These are phyloP conservation scores for Calonectria hongkongensis DNA, from an alignment of 2,329 filamentous ascomycete genomes.

Conservation along the genomic window DNA sequence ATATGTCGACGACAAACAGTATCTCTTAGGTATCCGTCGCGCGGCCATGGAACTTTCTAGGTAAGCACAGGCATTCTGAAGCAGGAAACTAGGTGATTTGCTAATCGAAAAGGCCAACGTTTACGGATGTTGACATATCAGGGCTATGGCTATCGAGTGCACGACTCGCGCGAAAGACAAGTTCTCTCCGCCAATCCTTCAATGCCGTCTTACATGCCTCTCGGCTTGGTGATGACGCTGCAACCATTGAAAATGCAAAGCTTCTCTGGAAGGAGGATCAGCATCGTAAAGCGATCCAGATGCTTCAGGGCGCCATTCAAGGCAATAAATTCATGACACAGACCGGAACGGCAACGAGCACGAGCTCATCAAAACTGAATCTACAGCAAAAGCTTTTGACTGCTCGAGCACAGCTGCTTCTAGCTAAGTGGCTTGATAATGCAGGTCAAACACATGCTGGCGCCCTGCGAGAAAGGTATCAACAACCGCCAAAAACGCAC, in stretches of 20 bases:
- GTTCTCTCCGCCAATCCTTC: constrained; percentile 90
- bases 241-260: constrained; percentile 95
- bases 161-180: constrained; percentile 88
- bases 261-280: constrained; percentile 95
- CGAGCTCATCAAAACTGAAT: constrained; percentile 60
- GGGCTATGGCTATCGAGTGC: constrained; percentile 90
- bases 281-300: constrained; percentile 95
- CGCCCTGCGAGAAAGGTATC: constrained; percentile 87
- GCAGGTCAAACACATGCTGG: constrained; percentile 94
- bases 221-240: constrained; percentile 87
- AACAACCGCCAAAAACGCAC: constrained; percentile 83
- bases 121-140: constrained; percentile 84
- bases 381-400: constrained; percentile 76
- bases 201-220: constrained; percentile 94
- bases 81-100: not conserved
- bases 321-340: constrained; percentile 82
- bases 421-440: constrained; percentile 97
- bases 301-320: constrained; percentile 89
- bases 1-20: constrained; percentile 95
- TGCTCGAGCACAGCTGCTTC: constrained; percentile 88
- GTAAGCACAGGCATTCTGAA: constrained; percentile 65
- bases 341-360: constrained; percentile 61
- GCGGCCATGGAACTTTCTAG: constrained; percentile 88
- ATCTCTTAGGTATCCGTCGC: constrained; percentile 88
- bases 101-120: constrained; percentile 68